Conservation (phyloP, 2,329 filamentous ascomycete genomes). For the Scolecobasidium constrictum region DNA sequence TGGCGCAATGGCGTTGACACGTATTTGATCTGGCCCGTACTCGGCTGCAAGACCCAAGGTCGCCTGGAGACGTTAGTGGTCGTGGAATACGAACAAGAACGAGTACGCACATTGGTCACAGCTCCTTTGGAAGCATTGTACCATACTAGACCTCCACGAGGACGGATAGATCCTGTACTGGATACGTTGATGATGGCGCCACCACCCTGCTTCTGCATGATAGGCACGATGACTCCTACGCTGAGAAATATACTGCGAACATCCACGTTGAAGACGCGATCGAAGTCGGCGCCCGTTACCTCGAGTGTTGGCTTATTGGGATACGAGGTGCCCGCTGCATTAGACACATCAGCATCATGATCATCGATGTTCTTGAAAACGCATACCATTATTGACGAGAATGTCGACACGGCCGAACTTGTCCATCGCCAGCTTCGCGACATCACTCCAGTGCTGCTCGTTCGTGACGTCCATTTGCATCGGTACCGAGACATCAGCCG, state of each 20-base stretch:
- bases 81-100: slow-evolving; percentile 8
- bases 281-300: slow-evolving; percentile 56
- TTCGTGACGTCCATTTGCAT: slow-evolving; percentile 40
- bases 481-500: slow-evolving; percentile 26
- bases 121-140: slow-evolving; percentile 61
- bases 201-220: slow-evolving; percentile 46
- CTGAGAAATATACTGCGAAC: slow-evolving; percentile 56
- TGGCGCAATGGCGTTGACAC: slow-evolving; percentile 62
- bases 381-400: slow-evolving; percentile 48
- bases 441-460: slow-evolving; percentile 31
- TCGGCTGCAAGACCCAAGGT: slow-evolving; percentile 61
- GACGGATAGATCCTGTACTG: slow-evolving; percentile 51
- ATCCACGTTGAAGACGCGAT: slow-evolving; percentile 56
- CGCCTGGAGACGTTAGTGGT: slow-evolving; percentile 29
- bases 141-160: slow-evolving; percentile 54
- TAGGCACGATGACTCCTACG: slow-evolving; percentile 47
- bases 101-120: slow-evolving; percentile 42
- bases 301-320: slow-evolving; percentile 45
- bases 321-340: slow-evolving; percentile 47
- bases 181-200: slow-evolving; percentile 57
- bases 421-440: slow-evolving; percentile 33
- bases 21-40: slow-evolving; percentile 60
- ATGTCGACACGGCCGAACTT: slow-evolving; percentile 49
- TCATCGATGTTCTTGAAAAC: slow-evolving; percentile 36
- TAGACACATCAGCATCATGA: slow-evolving; percentile 34